phyloP scores from a whole-genome alignment of 768 basidiomycete genomes.

The Leccinellum rugosiceps region DNA sequence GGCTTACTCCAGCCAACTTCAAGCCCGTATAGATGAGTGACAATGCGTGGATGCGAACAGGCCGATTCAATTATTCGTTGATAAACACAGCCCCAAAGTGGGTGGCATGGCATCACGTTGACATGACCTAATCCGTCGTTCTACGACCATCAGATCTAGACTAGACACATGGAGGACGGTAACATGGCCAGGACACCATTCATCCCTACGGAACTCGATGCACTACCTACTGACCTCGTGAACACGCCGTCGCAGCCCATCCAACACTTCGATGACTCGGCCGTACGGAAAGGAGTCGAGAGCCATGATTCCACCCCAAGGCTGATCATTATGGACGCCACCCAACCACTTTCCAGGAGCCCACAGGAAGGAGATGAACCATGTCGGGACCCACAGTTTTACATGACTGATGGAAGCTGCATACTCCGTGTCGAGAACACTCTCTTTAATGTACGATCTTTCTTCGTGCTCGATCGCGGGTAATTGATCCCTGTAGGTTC shows the following conservation, averaged over 20 bases:
- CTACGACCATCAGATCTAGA: background rate
- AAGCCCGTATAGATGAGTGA: background rate
- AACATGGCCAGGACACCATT: constrained; percentile 13
- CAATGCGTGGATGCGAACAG: background rate
- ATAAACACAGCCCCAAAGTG: background rate
- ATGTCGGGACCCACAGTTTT: constrained; percentile 51
- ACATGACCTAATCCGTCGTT: constrained; percentile 5
- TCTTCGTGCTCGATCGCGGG: background rate
- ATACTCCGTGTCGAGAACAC: constrained; percentile 59
- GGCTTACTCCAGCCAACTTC: background rate
- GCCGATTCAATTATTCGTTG: background rate
- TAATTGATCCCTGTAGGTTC: constrained; percentile 41
- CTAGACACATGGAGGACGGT: constrained; percentile 14
- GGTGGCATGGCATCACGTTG: too few relatives aligned
- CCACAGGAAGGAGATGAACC: constrained; percentile 12
- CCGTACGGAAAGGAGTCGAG: constrained; percentile 9
- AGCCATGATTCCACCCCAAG: constrained; percentile 8
- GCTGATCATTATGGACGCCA: background rate
- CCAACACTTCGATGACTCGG: constrained; percentile 6
- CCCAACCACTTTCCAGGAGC: background rate
- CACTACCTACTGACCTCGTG: background rate
- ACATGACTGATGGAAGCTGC: constrained; percentile 68
- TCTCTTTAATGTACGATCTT: constrained; percentile 59
- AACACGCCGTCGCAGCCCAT: constrained; percentile 3
- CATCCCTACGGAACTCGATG: constrained; percentile 21